These are phyloP conservation scores for Helianthus tuberosus DNA, from an alignment of 129 eudicot species.

Conservation along the genomic window DNA sequence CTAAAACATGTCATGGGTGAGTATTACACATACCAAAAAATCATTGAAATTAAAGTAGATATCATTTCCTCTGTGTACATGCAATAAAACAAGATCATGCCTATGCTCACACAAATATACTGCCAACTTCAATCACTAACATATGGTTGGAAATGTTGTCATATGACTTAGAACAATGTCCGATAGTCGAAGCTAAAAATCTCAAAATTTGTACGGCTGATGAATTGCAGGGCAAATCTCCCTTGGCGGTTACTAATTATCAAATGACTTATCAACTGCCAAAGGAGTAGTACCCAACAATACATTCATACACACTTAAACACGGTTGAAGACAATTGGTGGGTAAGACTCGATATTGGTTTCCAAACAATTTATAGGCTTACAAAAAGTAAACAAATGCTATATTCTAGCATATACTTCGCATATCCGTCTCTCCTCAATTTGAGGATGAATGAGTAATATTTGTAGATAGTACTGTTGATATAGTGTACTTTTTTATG, in stretches of 20 bases:
- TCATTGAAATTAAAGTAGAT: no score
- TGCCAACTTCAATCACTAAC: no score
- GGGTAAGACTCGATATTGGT: not conserved
- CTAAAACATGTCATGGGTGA: no score
- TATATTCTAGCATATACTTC: constrained; percentile 13
- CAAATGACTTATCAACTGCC: not conserved
- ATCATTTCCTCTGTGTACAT: no score
- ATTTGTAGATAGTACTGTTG: constrained; percentile 2
- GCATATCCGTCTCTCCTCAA: not conserved
- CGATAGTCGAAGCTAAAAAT: not conserved
- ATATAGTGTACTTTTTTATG: not conserved
- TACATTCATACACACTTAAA: not conserved
- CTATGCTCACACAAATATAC: no score
- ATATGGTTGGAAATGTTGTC: no score
- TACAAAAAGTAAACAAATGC: not conserved
- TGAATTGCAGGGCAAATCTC: constrained; percentile 16
- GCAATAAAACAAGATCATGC: no score
- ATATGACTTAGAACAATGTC: no score
- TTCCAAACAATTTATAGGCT: constrained; percentile 5
- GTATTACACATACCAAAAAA: no score
- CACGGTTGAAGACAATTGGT: not conserved
- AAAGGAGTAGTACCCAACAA: constrained; percentile 2
- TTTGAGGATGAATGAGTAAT: not conserved
- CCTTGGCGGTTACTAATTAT: not conserved
- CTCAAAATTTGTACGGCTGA: not conserved